Evolutionary conservation across 441 rosid species (phyloP).

Genomic region (Macaranga tanarius): DNA sequence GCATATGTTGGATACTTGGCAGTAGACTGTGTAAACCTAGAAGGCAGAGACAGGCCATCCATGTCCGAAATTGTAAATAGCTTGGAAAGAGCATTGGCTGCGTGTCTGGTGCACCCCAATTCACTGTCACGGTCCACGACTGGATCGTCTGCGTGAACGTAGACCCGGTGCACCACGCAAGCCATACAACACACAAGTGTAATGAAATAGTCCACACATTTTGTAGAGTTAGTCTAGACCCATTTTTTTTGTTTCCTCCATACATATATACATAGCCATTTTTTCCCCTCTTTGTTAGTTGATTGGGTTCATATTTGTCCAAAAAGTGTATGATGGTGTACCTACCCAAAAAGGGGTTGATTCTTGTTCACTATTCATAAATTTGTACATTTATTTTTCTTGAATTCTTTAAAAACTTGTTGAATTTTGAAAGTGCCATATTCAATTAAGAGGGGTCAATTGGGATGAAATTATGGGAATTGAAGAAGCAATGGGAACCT

Average conservation of each 20-base stretch:
- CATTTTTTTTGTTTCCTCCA: neutral
- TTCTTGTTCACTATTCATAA: neutral
- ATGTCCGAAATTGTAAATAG: slow-evolving; percentile 55
- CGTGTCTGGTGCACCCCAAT: slow-evolving; percentile 37
- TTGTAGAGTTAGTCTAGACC: neutral
- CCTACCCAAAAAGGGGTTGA: slow-evolving; percentile 4
- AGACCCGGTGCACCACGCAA: neutral
- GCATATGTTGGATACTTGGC: slow-evolving; percentile 58
- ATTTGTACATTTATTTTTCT: neutral
- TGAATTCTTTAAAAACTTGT: neutral
- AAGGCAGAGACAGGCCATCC: slow-evolving; percentile 61
- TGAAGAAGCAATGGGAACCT: slow-evolving; percentile 10
- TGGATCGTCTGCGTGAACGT: slow-evolving; percentile 30
- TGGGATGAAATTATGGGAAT: neutral
- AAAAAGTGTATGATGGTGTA: neutral
- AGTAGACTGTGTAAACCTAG: slow-evolving; percentile 48
- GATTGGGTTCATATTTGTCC: neutral
- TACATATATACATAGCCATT: neutral
- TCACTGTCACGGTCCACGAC: slow-evolving; percentile 43
- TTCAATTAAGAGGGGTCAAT: slow-evolving; percentile 7
- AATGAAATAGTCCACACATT: neutral
- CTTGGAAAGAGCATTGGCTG: slow-evolving; percentile 55
- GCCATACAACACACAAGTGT: neutral
- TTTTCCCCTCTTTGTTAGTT: neutral
- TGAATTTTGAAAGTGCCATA: neutral